phyloP scores from a whole-genome alignment of 495 filamentous ascomycete species.

The Trichodelitschia bisporula region DNA sequence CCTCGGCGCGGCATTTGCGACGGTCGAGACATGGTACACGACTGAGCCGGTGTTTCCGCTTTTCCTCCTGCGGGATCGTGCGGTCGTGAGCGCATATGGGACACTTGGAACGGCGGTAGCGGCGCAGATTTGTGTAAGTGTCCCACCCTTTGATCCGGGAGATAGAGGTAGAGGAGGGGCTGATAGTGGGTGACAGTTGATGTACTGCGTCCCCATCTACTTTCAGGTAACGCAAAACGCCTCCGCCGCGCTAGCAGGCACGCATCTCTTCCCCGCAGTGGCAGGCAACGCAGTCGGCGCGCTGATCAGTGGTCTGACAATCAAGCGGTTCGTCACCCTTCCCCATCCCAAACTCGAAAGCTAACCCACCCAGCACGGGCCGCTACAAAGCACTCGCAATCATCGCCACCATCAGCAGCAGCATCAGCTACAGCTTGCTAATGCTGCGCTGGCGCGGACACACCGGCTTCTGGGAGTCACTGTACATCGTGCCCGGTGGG shows the following conservation, averaged over 20 bases:
- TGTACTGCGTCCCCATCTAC: slow-evolving; percentile 40
- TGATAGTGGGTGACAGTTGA: slow-evolving; percentile 16
- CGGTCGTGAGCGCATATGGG: slow-evolving; percentile 28
- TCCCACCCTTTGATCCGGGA: slow-evolving; percentile 10
- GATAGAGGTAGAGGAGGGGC: slow-evolving; percentile 1
- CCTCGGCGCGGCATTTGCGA: slow-evolving; percentile 21
- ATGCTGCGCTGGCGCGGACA: slow-evolving; percentile 36
- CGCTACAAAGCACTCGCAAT: slow-evolving; percentile 31
- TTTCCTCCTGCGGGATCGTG: slow-evolving; percentile 26
- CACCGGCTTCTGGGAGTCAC: slow-evolving; percentile 30
- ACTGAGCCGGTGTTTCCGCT: slow-evolving; percentile 38
- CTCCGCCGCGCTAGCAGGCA: slow-evolving; percentile 30
- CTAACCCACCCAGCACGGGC: slow-evolving; percentile 20
- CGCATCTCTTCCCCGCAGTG: slow-evolving; percentile 38
- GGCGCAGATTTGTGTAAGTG: slow-evolving; percentile 30
- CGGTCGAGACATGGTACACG: slow-evolving; percentile 25
- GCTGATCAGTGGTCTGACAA: slow-evolving; percentile 30
- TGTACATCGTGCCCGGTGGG: slow-evolving; percentile 33
- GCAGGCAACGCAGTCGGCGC: slow-evolving; percentile 40
- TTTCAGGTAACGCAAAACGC: slow-evolving; percentile 35
- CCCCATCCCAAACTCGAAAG: background rate
- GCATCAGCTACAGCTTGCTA: slow-evolving; percentile 26
- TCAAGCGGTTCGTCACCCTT: slow-evolving; percentile 17
- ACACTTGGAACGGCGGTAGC: slow-evolving; percentile 26
- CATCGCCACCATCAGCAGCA: slow-evolving; percentile 23